These are phyloP conservation scores for Calonectria henricotiae DNA, from an alignment of 2,329 filamentous ascomycete genomes.

Conservation along the genomic window DNA sequence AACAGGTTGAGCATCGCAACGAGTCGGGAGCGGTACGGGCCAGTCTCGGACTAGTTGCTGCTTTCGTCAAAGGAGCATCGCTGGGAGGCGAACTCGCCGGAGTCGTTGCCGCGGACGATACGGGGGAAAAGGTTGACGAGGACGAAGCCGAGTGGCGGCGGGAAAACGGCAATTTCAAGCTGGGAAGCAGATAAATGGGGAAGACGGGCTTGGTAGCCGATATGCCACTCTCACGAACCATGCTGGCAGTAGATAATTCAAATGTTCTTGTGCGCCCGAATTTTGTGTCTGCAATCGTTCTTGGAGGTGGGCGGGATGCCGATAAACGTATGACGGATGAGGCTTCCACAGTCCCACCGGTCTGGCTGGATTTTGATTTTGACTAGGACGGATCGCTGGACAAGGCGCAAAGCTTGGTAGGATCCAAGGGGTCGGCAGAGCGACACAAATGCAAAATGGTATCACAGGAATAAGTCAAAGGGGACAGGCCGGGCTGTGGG, in stretches of 20 bases:
- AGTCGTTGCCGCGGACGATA: conserved; percentile 53
- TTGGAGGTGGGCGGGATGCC: conserved; percentile 8
- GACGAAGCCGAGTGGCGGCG: conserved; percentile 61
- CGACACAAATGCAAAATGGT: conserved; percentile 14
- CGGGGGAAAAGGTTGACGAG: conserved; percentile 52
- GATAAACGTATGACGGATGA: conserved; percentile 30
- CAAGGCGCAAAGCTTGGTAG: conserved; percentile 10
- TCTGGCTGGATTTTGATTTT: conserved; percentile 7
- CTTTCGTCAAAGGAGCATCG: conserved; percentile 40
- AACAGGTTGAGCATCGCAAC: conserved; percentile 73
- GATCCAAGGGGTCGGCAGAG: background rate
- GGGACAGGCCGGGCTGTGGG: background rate
- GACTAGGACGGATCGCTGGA: conserved; percentile 5
- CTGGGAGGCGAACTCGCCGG: conserved; percentile 52
- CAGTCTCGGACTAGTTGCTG: conserved; percentile 53
- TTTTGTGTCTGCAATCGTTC: conserved; percentile 23
- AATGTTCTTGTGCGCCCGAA: conserved; percentile 20
- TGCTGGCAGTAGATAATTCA: conserved; percentile 40
- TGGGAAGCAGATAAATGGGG: conserved; percentile 69
- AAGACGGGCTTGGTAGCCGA: conserved; percentile 65
- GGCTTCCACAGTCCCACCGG: conserved; percentile 23
- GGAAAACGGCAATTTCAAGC: conserved; percentile 66
- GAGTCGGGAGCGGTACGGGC: conserved; percentile 68
- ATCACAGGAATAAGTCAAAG: conserved; percentile 7
- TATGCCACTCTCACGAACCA: conserved; percentile 60